Evolutionary conservation across 108 stramenopile genomes (phyloP).

Genomic region (Nitzschia sp.): DNA sequence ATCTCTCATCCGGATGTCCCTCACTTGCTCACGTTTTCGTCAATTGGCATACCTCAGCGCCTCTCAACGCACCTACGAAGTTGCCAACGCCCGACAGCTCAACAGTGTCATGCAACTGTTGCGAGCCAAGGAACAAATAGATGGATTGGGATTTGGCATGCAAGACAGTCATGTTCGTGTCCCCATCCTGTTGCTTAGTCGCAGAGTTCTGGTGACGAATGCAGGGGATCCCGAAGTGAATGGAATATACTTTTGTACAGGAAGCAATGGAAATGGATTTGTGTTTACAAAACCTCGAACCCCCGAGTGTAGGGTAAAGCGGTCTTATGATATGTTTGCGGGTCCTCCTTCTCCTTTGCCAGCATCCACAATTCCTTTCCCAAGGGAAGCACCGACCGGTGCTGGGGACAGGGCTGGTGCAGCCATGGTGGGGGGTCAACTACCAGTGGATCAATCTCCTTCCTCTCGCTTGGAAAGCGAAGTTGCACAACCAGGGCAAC

Average conservation of each 20-base stretch:
- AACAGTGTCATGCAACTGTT: constrained; percentile 61
- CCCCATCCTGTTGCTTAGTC: constrained; percentile 58
- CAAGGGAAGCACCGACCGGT: background rate
- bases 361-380: background rate
- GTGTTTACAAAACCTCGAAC: constrained; percentile 65
- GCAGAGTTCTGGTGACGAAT: constrained; percentile 52
- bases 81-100: constrained; percentile 54
- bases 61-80: constrained; percentile 49
- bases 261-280: constrained; percentile 71
- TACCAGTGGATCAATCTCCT: constrained; percentile 36
- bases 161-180: constrained; percentile 51
- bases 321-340: constrained; percentile 10
- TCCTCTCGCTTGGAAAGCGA: constrained; percentile 28
- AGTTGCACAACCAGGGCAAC: constrained; percentile 34
- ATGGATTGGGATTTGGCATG: constrained; percentile 34
- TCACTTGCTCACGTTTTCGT: constrained; percentile 65
- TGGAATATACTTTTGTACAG: constrained; percentile 82
- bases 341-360: background rate
- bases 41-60: constrained; percentile 57
- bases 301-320: constrained; percentile 29
- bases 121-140: constrained; percentile 75
- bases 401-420: constrained; percentile 9
- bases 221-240: constrained; percentile 78
- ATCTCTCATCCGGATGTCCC: constrained; percentile 54
- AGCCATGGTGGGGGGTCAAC: constrained; percentile 16